phyloP scores from a whole-genome alignment of 306 rosid species.

The Rosa chinensis region DNA sequence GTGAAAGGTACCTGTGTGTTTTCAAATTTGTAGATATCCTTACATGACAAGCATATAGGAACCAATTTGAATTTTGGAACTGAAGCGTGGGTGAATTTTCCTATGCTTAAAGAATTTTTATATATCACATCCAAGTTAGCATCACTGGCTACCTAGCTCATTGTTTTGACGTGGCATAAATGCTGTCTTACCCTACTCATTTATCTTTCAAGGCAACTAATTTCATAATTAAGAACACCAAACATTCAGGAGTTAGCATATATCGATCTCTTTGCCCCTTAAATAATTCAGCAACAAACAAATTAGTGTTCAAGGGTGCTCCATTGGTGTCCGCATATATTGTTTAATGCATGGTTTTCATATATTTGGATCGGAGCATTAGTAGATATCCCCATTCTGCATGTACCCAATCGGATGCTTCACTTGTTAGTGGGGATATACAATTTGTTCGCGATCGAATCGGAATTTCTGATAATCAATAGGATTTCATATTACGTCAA shows the following conservation, averaged over 20 bases:
- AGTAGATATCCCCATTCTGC: background rate
- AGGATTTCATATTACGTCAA: too few species aligned
- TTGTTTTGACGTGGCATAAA: slow-evolving; percentile 5
- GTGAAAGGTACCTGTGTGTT: background rate
- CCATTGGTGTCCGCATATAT: background rate
- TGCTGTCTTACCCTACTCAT: slow-evolving; percentile 3
- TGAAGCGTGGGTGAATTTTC: background rate
- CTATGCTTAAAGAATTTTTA: slow-evolving; percentile 8
- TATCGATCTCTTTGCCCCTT: background rate
- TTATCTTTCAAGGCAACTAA: slow-evolving; percentile 2
- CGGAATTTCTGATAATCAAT: too few species aligned
- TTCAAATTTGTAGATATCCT: background rate
- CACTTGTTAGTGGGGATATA: too few species aligned
- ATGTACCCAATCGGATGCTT: background rate
- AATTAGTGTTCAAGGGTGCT: slow-evolving; percentile 19
- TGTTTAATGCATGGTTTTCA: slow-evolving; percentile 13
- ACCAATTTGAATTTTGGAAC: background rate
- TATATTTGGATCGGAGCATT: slow-evolving; percentile 9
- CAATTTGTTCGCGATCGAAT: too few species aligned
- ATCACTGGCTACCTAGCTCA: background rate
- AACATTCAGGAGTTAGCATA: background rate
- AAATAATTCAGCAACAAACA: slow-evolving; percentile 4
- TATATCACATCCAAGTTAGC: slow-evolving; percentile 6
- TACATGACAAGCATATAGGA: background rate
- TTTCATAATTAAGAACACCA: background rate